phyloP scores from a whole-genome alignment of 805 yeast genomes.

The Myxozyma neotropica region DNA sequence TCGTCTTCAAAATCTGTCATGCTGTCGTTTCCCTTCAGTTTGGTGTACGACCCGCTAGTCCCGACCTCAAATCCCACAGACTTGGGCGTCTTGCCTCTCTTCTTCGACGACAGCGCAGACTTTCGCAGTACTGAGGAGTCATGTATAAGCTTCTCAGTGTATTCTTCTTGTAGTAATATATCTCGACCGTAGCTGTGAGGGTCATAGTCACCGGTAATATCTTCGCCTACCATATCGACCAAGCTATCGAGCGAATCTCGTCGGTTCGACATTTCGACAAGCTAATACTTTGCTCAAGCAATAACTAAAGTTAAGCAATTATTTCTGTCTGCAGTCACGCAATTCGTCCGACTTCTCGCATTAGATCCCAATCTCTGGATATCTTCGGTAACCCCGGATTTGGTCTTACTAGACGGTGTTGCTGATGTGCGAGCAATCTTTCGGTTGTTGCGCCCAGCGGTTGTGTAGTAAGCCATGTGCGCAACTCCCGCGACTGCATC shows the following conservation, averaged over 20 bases:
- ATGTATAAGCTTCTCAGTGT: slow-evolving; percentile 21
- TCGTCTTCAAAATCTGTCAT: slow-evolving; percentile 11
- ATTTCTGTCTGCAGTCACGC: background rate
- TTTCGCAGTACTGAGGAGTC: slow-evolving; percentile 13
- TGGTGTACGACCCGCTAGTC: slow-evolving; percentile 9
- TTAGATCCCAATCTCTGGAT: too few species aligned
- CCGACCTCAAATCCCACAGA: slow-evolving; percentile 17
- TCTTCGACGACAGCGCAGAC: slow-evolving; percentile 12
- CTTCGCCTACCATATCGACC: slow-evolving; percentile 28
- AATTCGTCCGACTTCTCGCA: too few species aligned
- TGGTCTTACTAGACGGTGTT: too few species aligned
- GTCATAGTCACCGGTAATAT: slow-evolving; percentile 31
- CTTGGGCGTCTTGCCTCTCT: slow-evolving; percentile 9
- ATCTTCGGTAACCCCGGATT: too few species aligned
- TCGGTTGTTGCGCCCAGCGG: background rate
- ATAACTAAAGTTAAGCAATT: background rate
- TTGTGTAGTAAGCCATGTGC: background rate
- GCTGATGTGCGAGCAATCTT: background rate
- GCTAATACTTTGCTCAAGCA: background rate
- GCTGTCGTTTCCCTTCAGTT: slow-evolving; percentile 2
- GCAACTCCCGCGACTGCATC: background rate
- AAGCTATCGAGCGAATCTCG: slow-evolving; percentile 19
- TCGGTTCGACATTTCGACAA: slow-evolving; percentile 4
- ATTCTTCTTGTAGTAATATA: slow-evolving; percentile 21
- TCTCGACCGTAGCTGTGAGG: slow-evolving; percentile 17